Evolutionary conservation across 2,329 filamentous ascomycete genomes (phyloP), one percentile per base, ranked within the genome.

Genomic region (Aspergillus latus): DNA sequence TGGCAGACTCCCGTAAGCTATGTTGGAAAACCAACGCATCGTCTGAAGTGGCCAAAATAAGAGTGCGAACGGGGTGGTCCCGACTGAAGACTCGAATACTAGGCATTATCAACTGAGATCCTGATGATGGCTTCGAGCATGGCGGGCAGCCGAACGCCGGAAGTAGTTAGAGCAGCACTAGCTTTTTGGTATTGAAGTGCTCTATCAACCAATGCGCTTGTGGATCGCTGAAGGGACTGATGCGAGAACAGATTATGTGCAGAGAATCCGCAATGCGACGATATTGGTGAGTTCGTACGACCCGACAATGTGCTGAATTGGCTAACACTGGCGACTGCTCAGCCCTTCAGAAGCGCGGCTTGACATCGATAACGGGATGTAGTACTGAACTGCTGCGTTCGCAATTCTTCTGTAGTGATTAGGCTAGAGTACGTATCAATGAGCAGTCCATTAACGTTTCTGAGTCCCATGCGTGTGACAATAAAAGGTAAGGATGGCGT

Each of bases 21-120:
- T 94, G 87, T 60, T 90, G 88, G 70, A 97, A 90, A 63, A 96
- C 88, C 65, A 97, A 82, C 68, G 88, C 88, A 74, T 96, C 88
- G 16, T 87, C 84, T 40, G 86, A 78, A 30, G 92, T 92, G 37
- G 88, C 88, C 63, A 97, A 87, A 62, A 91, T 91, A 72, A 97
- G 91, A 63, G 91, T 89, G 63, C 93, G 89, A 71, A 91, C 86
- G 64, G 91, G 91, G 69, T 90, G 85, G 70, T 97, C 92, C 77
- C 89, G 89, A 73, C 96, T 86, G 67, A 94, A 84, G 59, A 96
- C 85, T 67, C 88, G 88, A 76, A 91, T 88, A 56, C 64, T 69
- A 55, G 87, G 84, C 78, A 82, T 82, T 49, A 26, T 56, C 16
- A 26, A 29, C 16, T 37, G 21, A 21, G 9, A 8, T 9, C 21